Conservation (phyloP, 2,329 filamentous ascomycete genomes). For the Rhinocladiella similis region DNA sequence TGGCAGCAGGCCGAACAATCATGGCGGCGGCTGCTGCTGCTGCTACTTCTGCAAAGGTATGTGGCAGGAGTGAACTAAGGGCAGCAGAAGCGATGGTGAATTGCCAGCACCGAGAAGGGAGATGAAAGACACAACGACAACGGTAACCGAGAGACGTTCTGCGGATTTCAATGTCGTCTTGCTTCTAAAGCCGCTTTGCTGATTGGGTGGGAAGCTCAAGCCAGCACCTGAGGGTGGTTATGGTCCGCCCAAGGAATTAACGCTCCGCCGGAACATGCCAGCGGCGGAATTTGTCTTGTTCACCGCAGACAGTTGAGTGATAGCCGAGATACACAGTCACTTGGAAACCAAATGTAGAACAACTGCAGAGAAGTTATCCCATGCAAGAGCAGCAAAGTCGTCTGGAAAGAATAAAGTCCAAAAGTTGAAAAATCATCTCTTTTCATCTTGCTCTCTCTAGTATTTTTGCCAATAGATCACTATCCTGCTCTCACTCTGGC, state of each 20-base stretch:
- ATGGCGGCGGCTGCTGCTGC: conserved; percentile 14
- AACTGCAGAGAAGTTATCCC: too few species aligned
- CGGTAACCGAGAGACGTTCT: background rate
- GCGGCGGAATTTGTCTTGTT: background rate
- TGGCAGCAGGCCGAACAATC: conserved; percentile 32
- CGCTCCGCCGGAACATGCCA: background rate
- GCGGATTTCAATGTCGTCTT: conserved; percentile 1
- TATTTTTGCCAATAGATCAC: conserved; percentile 22
- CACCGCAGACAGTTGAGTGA: too few species aligned
- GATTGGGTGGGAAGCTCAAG: conserved; percentile 1
- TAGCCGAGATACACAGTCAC: too few species aligned
- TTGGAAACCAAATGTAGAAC: too few species aligned
- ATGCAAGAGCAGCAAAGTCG: too few species aligned
- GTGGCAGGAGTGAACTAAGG: background rate
- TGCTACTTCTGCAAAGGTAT: background rate
- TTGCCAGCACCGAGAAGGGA: background rate
- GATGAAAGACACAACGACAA: background rate
- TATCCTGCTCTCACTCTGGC: background rate
- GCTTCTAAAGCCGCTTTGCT: background rate
- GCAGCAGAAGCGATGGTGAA: background rate
- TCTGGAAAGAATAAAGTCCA: too few species aligned
- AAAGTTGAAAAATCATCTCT: too few species aligned
- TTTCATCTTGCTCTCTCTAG: conserved; percentile 3
- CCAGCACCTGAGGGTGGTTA: background rate
- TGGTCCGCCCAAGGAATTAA: background rate